Base-by-base conservation (phyloP, 2,329 filamentous ascomycete genomes). In the Arthrocladium fulminans region DNA sequence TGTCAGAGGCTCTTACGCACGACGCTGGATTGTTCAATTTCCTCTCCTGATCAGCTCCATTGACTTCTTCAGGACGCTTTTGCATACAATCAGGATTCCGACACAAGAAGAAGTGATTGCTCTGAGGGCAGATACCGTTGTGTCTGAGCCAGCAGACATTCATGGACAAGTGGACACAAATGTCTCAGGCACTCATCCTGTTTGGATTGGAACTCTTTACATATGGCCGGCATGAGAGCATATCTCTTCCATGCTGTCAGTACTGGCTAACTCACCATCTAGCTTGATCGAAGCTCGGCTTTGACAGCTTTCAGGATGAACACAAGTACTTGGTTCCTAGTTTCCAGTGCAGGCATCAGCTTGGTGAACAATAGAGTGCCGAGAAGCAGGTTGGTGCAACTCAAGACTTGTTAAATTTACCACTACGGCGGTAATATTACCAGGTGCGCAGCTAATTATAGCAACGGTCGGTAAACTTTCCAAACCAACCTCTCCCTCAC, bases 91-190 rank as follows among this genome's bases (percentile, higher is more conserved):
- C 17, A 0, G 80, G 80, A 57, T 80, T 76, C 58, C 81, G 81
- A 34, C 88, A 72, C 2, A 89, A 67, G 62, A 80, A 82, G 65
- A 89, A 58, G 89, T 86, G 0, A 88, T 75, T n/a, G 20, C 73
- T 74, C 67, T 22, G 17, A 49, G 23, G 4, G 50, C 50, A 19
- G 46, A 49, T 12, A 32, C 25, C 17, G 41, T 51, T 3, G 50
- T 49, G 24, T 51, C 50, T 13, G 17, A 35, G 29, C 59, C 60
- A 8, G 60, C 60, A 57, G 1, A 61, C 56, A 48, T 61, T 63
- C 2, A 56, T 57, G 7, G 57, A 60, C 4, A 60, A 46, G 51
- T 62, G 59, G 3, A 63, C 59, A 19, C 60, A 54, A 19, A 62
- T 53, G 27, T 65, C 61, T 10, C 55, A 51, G 1, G 59, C 61